A percentile compares a stretch with the other conserved stretches of the same genome.
Conservation (phyloP, 805 yeast genomes). For the Cyberlindnera bimundalis region DNA sequence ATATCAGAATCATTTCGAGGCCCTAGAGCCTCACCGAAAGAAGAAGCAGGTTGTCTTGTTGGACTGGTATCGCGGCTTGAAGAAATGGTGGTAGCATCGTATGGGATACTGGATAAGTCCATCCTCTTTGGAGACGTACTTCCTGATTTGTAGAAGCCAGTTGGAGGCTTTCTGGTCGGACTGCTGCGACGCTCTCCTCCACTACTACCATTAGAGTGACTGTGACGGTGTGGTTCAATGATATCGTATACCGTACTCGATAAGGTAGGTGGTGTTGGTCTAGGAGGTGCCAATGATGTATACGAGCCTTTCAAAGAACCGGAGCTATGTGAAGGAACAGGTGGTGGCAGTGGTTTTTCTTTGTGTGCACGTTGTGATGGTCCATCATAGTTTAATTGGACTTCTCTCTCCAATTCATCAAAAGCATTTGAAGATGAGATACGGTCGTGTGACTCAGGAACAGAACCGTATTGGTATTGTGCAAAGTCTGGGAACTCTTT, state of each 20-base stretch:
- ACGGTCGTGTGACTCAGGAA: slow-evolving; percentile 11
- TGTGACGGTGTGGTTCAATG: slow-evolving; percentile 20
- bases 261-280: slow-evolving; percentile 12
- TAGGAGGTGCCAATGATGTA: slow-evolving; percentile 14
- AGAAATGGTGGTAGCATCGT: slow-evolving; percentile 21
- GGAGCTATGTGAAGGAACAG: slow-evolving; percentile 27
- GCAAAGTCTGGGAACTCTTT: slow-evolving; percentile 7
- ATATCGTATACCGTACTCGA: slow-evolving; percentile 20
- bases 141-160: slow-evolving; percentile 16
- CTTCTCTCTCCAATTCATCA: slow-evolving; percentile 34
- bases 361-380: slow-evolving; percentile 7
- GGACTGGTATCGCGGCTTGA: background rate
- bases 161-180: slow-evolving; percentile 24
- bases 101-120: slow-evolving; percentile 21
- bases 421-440: slow-evolving; percentile 24
- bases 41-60: background rate
- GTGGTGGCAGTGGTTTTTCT: slow-evolving; percentile 20
- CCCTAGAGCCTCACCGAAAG: slow-evolving; percentile 3
- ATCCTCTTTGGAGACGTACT: slow-evolving; percentile 17
- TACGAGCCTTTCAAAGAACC: slow-evolving; percentile 14
- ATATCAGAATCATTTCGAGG: slow-evolving; percentile 27
- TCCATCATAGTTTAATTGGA: slow-evolving; percentile 28
- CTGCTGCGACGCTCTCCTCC: slow-evolving; percentile 4
- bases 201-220: background rate
- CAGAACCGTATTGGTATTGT: background rate